Evolutionary conservation across 306 rosid species (phyloP).

Genomic region (Fagus crenata): DNA sequence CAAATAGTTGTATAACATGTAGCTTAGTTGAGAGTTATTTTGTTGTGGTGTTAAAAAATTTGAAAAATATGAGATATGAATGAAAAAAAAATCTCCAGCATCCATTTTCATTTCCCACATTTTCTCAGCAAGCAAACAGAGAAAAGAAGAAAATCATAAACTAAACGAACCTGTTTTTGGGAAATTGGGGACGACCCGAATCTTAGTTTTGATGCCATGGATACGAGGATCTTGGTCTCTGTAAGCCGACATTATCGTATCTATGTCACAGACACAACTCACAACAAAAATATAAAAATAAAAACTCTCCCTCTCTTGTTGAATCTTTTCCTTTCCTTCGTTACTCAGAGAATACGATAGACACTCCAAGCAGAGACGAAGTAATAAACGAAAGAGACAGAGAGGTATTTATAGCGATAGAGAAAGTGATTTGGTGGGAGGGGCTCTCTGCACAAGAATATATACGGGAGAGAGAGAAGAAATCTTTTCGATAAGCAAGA

Average conservation of each 20-base stretch:
- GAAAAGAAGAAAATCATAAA: neutral
- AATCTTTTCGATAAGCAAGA: slow-evolving; percentile 18
- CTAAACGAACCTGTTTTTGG: slow-evolving; percentile 73
- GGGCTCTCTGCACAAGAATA: slow-evolving; percentile 30
- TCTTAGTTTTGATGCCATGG: slow-evolving; percentile 83
- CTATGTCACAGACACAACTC: slow-evolving; percentile 18
- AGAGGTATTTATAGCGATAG: slow-evolving; percentile 41
- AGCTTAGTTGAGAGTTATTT: neutral
- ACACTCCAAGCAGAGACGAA: slow-evolving; percentile 11
- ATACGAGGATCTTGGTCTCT: slow-evolving; percentile 80
- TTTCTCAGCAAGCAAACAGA: neutral
- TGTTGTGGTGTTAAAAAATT: neutral
- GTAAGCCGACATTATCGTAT: slow-evolving; percentile 72
- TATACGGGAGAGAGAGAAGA: neutral
- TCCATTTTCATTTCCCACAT: neutral
- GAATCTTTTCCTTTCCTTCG: neutral
- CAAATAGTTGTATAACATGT: neutral
- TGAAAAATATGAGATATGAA: neutral
- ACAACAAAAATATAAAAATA: neutral
- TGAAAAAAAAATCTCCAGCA: neutral
- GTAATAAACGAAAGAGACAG: slow-evolving; percentile 18
- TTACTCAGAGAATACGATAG: no score
- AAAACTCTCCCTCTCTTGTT: neutral
- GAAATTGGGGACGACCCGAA: slow-evolving; percentile 95
- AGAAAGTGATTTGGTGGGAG: slow-evolving; percentile 25